These are phyloP conservation scores for Globisporangium heterothallicum DNA, from an alignment of 352 stramenopile genomes.

Conservation along the genomic window DNA sequence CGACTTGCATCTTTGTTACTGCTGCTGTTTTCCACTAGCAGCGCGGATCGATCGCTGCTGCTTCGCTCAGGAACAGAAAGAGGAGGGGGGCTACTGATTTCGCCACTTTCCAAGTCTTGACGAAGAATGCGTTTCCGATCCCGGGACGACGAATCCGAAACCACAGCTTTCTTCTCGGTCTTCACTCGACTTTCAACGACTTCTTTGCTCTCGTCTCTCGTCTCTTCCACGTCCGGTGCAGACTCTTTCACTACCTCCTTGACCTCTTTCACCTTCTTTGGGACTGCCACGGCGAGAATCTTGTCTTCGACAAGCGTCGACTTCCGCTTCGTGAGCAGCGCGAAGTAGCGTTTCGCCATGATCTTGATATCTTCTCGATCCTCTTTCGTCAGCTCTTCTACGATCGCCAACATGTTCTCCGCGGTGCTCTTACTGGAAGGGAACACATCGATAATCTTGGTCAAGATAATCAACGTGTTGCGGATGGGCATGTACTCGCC, in stretches of 20 bases:
- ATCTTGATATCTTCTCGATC: slow-evolving; percentile 87
- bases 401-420: slow-evolving; percentile 54
- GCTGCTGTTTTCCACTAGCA: background rate
- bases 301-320: slow-evolving; percentile 60
- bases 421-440: slow-evolving; percentile 52
- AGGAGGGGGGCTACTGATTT: slow-evolving; percentile 27
- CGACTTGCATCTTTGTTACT: slow-evolving; percentile 1
- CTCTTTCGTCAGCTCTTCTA: slow-evolving; percentile 71
- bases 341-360: slow-evolving; percentile 85
- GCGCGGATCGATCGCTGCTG: slow-evolving; percentile 9
- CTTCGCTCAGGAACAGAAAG: background rate
- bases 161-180: slow-evolving; percentile 7
- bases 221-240: slow-evolving; percentile 4
- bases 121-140: slow-evolving; percentile 21
- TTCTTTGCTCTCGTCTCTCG: background rate
- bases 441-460: slow-evolving; percentile 86
- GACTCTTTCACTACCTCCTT: slow-evolving; percentile 15
- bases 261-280: slow-evolving; percentile 22
- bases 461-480: slow-evolving; percentile 83
- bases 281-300: slow-evolving; percentile 23
- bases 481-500: slow-evolving; percentile 83
- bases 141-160: slow-evolving; percentile 4
- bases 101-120: slow-evolving; percentile 43
- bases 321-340: slow-evolving; percentile 76
- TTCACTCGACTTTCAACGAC: slow-evolving; percentile 2